Evolutionary conservation across 2,329 filamentous ascomycete species (phyloP).

Genomic region (Microdochium nivale): DNA sequence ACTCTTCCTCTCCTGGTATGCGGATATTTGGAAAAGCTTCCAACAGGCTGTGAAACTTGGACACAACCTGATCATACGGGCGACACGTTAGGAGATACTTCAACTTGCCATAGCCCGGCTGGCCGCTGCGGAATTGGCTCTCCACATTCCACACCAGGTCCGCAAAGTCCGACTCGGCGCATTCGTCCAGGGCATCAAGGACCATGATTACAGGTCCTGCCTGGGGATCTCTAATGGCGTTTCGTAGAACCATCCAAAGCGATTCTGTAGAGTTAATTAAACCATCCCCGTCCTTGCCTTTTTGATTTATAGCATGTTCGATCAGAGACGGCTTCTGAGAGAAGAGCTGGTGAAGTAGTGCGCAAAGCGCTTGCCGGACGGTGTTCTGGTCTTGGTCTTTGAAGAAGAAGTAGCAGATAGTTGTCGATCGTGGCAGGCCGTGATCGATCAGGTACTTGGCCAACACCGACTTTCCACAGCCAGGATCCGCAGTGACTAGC

Average conservation of each 20-base stretch:
- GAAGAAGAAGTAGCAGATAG: constrained; percentile 35
- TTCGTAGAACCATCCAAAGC: constrained; percentile 24
- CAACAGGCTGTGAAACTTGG: constrained; percentile 11
- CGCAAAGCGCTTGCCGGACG: constrained; percentile 24
- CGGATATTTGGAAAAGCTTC: constrained; percentile 17
- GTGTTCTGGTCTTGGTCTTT: constrained; percentile 28
- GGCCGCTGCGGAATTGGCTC: not conserved
- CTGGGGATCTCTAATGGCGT: constrained; percentile 13
- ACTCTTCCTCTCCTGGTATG: constrained; percentile 26
- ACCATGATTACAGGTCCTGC: constrained; percentile 22
- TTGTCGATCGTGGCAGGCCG: constrained; percentile 8
- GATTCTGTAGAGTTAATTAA: constrained; percentile 12
- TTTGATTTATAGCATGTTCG: constrained; percentile 19
- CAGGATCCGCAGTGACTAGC: constrained; percentile 28
- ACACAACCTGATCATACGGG: constrained; percentile 20
- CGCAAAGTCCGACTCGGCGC: constrained; percentile 12
- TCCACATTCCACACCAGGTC: constrained; percentile 7
- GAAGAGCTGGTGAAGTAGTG: constrained; percentile 30
- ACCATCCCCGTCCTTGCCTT: constrained; percentile 12
- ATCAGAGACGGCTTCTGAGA: constrained; percentile 18
- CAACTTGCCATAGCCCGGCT: constrained; percentile 6
- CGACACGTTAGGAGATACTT: constrained; percentile 27
- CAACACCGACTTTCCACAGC: constrained; percentile 29
- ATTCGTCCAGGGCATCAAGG: constrained; percentile 32
- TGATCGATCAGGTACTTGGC: constrained; percentile 23